Conservation (phyloP, 306 rosid genomes). For the Parietaria judaica region DNA sequence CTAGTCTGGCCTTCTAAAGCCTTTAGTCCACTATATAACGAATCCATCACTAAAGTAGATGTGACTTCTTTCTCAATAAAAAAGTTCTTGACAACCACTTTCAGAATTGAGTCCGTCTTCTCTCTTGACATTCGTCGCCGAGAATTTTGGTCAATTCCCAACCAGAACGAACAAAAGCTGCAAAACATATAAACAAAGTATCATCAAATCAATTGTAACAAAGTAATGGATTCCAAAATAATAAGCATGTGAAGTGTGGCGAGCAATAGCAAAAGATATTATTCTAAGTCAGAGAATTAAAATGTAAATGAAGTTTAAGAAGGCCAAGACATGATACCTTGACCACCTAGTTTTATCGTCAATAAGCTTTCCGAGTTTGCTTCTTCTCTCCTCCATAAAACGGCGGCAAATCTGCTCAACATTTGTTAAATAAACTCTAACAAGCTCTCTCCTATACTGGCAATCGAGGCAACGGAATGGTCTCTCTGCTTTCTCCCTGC, state of each 20-base stretch:
- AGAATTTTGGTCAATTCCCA: constrained; percentile 80
- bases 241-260: too few species aligned
- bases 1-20: constrained; percentile 83
- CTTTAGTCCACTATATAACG: constrained; percentile 91
- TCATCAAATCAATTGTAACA: not conserved
- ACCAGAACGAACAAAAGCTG: constrained; percentile 93
- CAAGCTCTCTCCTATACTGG: constrained; percentile 98
- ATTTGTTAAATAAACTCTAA: constrained; percentile 93
- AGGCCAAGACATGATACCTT: constrained; percentile 45
- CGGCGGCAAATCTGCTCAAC: constrained; percentile 98
- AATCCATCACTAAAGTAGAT: constrained; percentile 97
- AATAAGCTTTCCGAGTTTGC: constrained; percentile 80
- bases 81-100: constrained; percentile 87
- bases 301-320: constrained; percentile 3
- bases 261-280: too few species aligned
- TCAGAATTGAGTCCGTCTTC: constrained; percentile 75
- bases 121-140: constrained; percentile 88
- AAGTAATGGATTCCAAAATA: not conserved
- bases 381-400: constrained; percentile 94
- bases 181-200: constrained; percentile 18
- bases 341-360: constrained; percentile 98
- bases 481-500: constrained; percentile 90
- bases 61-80: constrained; percentile 98
- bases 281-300: too few species aligned
- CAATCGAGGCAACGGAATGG: constrained; percentile 98